These are phyloP conservation scores for Suillus placidus DNA, from an alignment of 768 basidiomycete genomes.

Conservation along the genomic window DNA sequence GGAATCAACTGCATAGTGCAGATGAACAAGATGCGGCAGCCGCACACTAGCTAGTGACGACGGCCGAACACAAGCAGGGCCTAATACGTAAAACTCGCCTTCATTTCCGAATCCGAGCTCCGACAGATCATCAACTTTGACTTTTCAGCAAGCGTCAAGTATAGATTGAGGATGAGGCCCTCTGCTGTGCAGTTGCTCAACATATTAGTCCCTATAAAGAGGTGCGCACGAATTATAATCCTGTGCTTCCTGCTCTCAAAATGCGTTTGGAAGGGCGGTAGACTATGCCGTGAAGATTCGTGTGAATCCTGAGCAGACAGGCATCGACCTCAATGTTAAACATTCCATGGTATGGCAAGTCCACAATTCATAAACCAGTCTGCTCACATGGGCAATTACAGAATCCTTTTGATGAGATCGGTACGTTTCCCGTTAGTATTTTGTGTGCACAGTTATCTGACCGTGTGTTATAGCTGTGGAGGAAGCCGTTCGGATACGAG, in stretches of 20 bases:
- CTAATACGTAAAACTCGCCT: background rate
- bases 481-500: conserved; percentile 94
- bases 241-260: background rate
- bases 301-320: conserved; percentile 92
- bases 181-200: conserved; percentile 74
- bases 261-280: conserved; percentile 62
- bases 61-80: background rate
- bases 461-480: conserved; percentile 71
- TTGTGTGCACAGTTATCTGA: conserved; percentile 1
- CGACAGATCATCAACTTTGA: background rate
- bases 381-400: conserved; percentile 33
- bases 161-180: conserved; percentile 62
- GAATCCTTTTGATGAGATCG: conserved; percentile 99
- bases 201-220: conserved; percentile 93
- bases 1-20: background rate
- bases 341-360: conserved; percentile 85
- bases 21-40: background rate
- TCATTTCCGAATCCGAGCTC: conserved; percentile 13
- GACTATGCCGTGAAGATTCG: conserved; percentile 99
- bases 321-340: conserved; percentile 96
- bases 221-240: conserved; percentile 45
- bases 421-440: conserved; percentile 41
- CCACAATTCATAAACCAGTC: background rate
- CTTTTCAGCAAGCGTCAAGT: background rate
- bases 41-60: background rate